Conservation (phyloP, 352 stramenopile species). For the Bremia lactucae region DNA sequence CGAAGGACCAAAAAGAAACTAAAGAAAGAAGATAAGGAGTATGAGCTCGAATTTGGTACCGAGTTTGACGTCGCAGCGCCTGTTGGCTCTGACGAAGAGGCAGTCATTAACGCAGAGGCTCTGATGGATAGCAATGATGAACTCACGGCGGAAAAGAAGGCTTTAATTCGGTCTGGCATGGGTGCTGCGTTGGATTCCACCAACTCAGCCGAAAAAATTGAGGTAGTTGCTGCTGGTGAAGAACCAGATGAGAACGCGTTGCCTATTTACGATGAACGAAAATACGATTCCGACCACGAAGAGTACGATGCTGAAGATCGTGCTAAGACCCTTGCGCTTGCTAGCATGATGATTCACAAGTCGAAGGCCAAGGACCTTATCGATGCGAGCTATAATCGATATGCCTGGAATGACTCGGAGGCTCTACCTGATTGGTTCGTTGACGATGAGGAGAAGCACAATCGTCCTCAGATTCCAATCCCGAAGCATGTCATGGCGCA, state of each 20-base stretch:
- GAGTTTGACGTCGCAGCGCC: constrained; percentile 56
- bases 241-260: constrained; percentile 37
- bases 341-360: constrained; percentile 96
- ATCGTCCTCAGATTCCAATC: constrained; percentile 96
- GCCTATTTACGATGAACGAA: constrained; percentile 75
- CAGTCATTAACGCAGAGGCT: constrained; percentile 20
- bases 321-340: constrained; percentile 92
- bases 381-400: constrained; percentile 98
- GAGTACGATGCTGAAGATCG: constrained; percentile 97
- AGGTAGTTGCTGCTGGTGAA: constrained; percentile 37
- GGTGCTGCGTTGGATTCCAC: constrained; percentile 36
- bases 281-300: constrained; percentile 94
- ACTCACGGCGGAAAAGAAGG: constrained; percentile 57
- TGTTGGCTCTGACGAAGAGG: constrained; percentile 27
- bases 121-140: constrained; percentile 47
- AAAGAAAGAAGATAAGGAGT: constrained; percentile 79
- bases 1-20: constrained; percentile 63
- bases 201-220: constrained; percentile 20
- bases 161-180: constrained; percentile 80
- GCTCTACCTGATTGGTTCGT: constrained; percentile 97
- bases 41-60: constrained; percentile 65
- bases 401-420: constrained; percentile 95
- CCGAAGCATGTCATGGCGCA: constrained; percentile 93
- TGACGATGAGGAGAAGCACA: constrained; percentile 93
- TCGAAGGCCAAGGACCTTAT: constrained; percentile 96